Base-by-base conservation (phyloP, 2,329 filamentous ascomycete genomes). In the Westerdykella sp. region DNA sequence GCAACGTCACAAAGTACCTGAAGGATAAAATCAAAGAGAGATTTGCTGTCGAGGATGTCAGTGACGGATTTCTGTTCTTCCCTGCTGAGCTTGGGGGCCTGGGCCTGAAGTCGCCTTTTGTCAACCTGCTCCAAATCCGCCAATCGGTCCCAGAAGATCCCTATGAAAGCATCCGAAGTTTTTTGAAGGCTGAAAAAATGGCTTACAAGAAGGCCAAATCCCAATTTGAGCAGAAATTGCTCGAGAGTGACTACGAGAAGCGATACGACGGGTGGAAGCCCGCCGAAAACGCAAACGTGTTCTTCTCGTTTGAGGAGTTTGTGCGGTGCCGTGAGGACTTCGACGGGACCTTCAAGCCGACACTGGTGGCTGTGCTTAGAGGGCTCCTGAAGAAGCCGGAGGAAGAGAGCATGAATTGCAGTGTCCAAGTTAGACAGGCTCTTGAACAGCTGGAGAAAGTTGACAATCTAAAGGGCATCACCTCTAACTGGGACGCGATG, bases 61-160 rank as follows among this genome's bases (percentile, higher is more conserved):
- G 73, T 0, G 74, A 75, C 21, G 74, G 72, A 3, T 75, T 76
- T 46, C 70, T 77, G 52, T 77, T 72, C 53, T 76, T 76, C 49
- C 74, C 75, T 0, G 63, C 73, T 30, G 71, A 74, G 43, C 65
- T 77, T 9, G 74, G 75, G 5, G 74, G 74, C 1, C 59, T 77
- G 3, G 72, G 72, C 9, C 63, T 78, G 7, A 65, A 69, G 38
- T 77, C 75, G 30, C 73, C 74, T 0, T 75, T 76, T 45, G 68
- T 78, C 16, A 53, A 60, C 1, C 67, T 75, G 4, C 62, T 77
- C 12, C 65, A 70, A 18, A 73, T 75, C 35, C 58, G 57, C n/a
- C 53, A 62, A 22, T 53, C 55, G 0, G 57, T 65, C 6, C 42
- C 45, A 10, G 48, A 56, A 31, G 50, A 62, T 14, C 68, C 69